Evolutionary conservation across 805 yeast species (phyloP).

Genomic region (Cyberlindnera maritima): DNA sequence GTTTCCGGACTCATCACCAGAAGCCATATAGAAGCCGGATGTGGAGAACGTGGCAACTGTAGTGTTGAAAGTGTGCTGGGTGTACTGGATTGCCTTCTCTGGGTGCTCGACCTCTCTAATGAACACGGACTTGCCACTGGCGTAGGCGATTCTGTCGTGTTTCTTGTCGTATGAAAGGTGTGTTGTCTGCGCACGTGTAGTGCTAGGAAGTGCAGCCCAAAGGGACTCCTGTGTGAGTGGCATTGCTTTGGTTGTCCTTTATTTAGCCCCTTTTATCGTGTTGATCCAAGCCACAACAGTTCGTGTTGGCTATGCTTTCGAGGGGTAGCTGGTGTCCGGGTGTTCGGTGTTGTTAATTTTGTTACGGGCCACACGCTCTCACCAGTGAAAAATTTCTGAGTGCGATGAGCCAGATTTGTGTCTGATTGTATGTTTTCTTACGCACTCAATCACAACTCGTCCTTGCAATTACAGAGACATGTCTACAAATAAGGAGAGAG

Average conservation of each 20-base stretch:
- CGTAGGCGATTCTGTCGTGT: constrained; percentile 72
- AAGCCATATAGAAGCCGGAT: constrained; percentile 84
- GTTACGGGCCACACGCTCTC: not conserved
- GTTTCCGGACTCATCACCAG: constrained; percentile 89
- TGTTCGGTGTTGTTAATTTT: not conserved
- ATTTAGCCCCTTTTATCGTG: not conserved
- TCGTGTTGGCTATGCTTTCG: no score
- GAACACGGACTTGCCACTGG: constrained; percentile 76
- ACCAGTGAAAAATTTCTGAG: not conserved
- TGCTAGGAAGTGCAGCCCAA: constrained; percentile 78
- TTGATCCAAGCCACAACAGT: not conserved
- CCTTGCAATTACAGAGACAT: constrained; percentile 35
- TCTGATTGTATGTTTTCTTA: no score
- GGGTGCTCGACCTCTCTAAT: constrained; percentile 64
- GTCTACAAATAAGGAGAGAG: constrained; percentile 72
- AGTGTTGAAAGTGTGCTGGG: constrained; percentile 65
- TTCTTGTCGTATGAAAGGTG: constrained; percentile 73
- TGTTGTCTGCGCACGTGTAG: constrained; percentile 66
- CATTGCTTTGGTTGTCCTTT: constrained; percentile 12
- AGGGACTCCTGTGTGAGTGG: constrained; percentile 30
- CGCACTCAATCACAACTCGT: no score
- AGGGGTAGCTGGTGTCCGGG: constrained; percentile 3
- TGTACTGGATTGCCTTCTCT: constrained; percentile 57
- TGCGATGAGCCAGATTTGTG: not conserved
- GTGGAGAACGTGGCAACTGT: constrained; percentile 89